Evolutionary conservation across 2,329 filamentous ascomycete species (phyloP), one percentile per base, ranked within the genome.

Genomic region (Thelonectria olida): DNA sequence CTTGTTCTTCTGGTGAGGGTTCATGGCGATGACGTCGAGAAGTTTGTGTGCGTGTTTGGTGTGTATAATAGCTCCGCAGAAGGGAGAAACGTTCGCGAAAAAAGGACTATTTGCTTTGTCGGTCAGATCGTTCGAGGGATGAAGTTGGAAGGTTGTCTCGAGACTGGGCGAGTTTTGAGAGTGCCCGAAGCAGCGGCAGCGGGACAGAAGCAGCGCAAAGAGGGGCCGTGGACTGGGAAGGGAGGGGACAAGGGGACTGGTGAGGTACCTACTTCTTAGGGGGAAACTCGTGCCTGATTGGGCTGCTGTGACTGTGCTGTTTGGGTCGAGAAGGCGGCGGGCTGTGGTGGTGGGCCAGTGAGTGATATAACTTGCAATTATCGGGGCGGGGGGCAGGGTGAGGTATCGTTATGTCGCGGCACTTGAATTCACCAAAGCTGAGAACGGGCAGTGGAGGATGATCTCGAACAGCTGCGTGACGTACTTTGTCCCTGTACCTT

Each of bases 1-100:
- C 85, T 99, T 98, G 86, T 97, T 97, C 87, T 97, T 94, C 85
- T 97, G 92, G 79, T 94, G 93, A 72, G 95, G 95, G 79, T 97
- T 97, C 93, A 98, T 96, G 68, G 72, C 61, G 84, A 55, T 57
- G 50, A 34, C 36, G 19, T 17, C 17, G 36, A 27, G 36, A 17
- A 12, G 13, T 20, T 48, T 20, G 22, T 51, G 57, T 52, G 34
- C 22, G 42, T 19, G 50, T 49, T 39, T 17, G 22, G 31, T 34
- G 31, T 10, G 31, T 34, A 15, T 10, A 13, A 34, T 15, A 15
- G 31, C 31, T 34, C 31, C 31, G 31, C 31, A 15, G 31, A 15
- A 34, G 31, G 31, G 31, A 34, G 31, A 5, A 34, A 7, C 28
- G 31, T 10, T 34, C 15, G 31, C 31, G 15, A 15, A 15, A 34